Conservation (phyloP, 2,329 filamentous ascomycete genomes). For the Amphichorda felina region DNA sequence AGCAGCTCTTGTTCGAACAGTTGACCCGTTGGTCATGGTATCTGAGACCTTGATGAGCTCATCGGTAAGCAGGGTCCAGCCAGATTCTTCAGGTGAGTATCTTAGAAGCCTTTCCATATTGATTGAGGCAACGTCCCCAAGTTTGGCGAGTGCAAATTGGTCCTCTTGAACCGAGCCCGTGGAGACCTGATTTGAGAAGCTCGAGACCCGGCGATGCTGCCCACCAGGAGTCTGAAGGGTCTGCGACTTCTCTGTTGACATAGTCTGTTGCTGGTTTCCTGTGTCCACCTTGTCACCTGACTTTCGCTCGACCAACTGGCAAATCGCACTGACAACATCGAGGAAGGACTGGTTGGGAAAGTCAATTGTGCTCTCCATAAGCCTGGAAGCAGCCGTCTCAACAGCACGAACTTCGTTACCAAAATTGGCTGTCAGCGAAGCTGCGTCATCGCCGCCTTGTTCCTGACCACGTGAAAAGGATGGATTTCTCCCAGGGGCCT, state of each 20-base stretch:
- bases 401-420: constrained; percentile 76
- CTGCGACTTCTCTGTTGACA: constrained; percentile 12
- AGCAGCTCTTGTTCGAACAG: constrained; percentile 47
- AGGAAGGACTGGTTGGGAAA: constrained; percentile 77
- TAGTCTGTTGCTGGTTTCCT: constrained; percentile 6
- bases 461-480: constrained; percentile 30
- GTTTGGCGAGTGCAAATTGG: constrained; percentile 59
- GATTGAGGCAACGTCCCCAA: constrained; percentile 60
- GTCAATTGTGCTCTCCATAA: constrained; percentile 86
- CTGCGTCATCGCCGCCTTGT: constrained; percentile 34
- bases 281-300: constrained; percentile 10
- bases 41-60: constrained; percentile 41
- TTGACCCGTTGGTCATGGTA: constrained; percentile 31
- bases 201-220: constrained; percentile 33
- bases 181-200: constrained; percentile 35
- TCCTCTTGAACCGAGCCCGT: constrained; percentile 39
- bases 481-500: constrained; percentile 38
- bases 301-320: constrained; percentile 49
- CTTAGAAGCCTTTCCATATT: constrained; percentile 65
- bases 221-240: constrained; percentile 23
- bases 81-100: constrained; percentile 53
- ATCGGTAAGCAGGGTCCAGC: constrained; percentile 58
- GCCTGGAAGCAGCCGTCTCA: constrained; percentile 70
- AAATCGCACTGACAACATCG: constrained; percentile 65
- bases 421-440: constrained; percentile 51